Evolutionary conservation across 306 rosid species (phyloP), one percentile per base, ranked within the genome.

Genomic region (Cucurbita pepo): DNA sequence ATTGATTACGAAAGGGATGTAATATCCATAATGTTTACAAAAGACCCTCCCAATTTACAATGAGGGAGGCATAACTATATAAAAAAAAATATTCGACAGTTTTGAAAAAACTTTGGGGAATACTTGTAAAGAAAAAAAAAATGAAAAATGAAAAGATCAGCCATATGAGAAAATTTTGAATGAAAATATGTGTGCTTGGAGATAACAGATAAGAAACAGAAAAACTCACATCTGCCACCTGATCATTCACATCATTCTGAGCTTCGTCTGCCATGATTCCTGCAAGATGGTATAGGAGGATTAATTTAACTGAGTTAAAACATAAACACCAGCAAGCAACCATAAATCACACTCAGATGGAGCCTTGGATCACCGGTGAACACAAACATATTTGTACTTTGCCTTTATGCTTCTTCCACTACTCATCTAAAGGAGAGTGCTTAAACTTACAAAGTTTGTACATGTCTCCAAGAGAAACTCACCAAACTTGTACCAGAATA

Each of bases 181-280:
- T 38, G 50, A 5, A 62, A 62, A 38, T 16, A n/a, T 43, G 19
- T 18, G 37, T 10, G 52, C 36, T 1, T 43, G 25, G 52, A 18
- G 37, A 64, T 21, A 44, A 61, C 14, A 65, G 53, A 43, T 40
- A 14, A 61, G 25, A 56, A 19, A 72, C 53, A 3, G 1, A 48
- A 3, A 43, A 74, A 82, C 85, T 82, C 76, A 88, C 95, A 50
- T 87, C 95, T 13, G 88, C 53, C 63, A 85, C 87, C 78, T 86
- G 91, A 21, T 90, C 97, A 71, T 77, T 91, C 80, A 72, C 47
- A n/a, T 88, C 95, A 57, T 52, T 78, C 62, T 25, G 88, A 56
- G 66, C 56, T 69, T 87, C 91, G 7, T 88, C 92, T 1, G 81
- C 92, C 95, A 91, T 91, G 77, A 55, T 78, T 80, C 67, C 95